These are phyloP conservation scores for Nitzschia sp. DNA, from an alignment of 108 stramenopile species.

Conservation along the genomic window DNA sequence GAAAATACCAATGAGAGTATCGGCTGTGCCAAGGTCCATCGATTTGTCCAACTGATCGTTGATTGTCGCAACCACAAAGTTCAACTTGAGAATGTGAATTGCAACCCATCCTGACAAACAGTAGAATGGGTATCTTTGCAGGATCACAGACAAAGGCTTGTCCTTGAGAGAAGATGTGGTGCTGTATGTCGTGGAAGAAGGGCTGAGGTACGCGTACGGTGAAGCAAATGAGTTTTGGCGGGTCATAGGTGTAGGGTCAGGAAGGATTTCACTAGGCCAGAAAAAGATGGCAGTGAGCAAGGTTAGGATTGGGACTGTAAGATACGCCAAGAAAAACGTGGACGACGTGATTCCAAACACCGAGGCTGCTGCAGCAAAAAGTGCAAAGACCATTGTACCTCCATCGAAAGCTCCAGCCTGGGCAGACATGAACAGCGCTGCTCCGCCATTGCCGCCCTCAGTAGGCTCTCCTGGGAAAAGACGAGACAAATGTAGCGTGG, in stretches of 20 bases:
- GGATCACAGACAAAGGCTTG: constrained; percentile 24
- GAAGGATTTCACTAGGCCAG: constrained; percentile 33
- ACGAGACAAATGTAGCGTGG: constrained; percentile 35
- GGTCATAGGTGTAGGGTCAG: neutral
- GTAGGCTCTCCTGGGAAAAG: constrained; percentile 24
- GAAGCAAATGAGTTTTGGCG: constrained; percentile 7
- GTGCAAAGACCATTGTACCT: constrained; percentile 37
- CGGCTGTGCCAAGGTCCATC: constrained; percentile 5
- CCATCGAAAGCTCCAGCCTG: constrained; percentile 48
- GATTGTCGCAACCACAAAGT: constrained; percentile 44
- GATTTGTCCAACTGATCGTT: constrained; percentile 33
- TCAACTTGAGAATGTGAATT: constrained; percentile 42
- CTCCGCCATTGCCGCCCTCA: constrained; percentile 22
- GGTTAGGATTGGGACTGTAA: constrained; percentile 19
- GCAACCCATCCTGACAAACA: constrained; percentile 29
- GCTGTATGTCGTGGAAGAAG: neutral
- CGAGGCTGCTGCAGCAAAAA: neutral
- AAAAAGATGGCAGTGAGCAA: constrained; percentile 36
- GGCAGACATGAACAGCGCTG: constrained; percentile 34
- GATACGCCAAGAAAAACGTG: constrained; percentile 22
- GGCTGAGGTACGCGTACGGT: constrained; percentile 21
- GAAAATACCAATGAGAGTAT: constrained; percentile 31
- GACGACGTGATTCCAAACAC: constrained; percentile 7
- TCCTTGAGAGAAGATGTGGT: neutral
- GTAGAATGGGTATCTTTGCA: constrained; percentile 18